These are phyloP conservation scores for Marasmius sp. DNA, from an alignment of 1,284 basidiomycete species.

Conservation along the genomic window DNA sequence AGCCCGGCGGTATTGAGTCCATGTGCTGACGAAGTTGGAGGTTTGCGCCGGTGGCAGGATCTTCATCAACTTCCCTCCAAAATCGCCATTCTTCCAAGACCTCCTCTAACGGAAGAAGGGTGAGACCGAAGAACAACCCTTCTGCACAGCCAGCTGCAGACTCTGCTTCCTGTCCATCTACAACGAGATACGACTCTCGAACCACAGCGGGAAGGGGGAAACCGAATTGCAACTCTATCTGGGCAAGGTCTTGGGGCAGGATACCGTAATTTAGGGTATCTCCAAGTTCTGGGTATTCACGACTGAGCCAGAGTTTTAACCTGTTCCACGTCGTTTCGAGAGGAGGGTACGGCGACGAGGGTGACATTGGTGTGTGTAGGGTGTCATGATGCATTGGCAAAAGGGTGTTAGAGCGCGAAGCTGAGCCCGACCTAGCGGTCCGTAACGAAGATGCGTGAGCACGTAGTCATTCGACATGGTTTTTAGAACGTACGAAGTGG, in stretches of 20 bases:
- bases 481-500: constrained; percentile 51
- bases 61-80: constrained; percentile 89
- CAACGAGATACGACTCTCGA: constrained; percentile 80
- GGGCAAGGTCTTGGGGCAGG: constrained; percentile 68
- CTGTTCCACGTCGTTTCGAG: constrained; percentile 79
- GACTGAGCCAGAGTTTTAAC: constrained; percentile 70
- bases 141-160: constrained; percentile 82
- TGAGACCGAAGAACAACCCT: constrained; percentile 87
- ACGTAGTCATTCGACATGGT: constrained; percentile 6
- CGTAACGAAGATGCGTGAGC: neutral
- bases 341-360: constrained; percentile 64
- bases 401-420: constrained; percentile 47
- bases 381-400: constrained; percentile 64
- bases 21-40: constrained; percentile 70
- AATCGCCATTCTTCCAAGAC: constrained; percentile 92
- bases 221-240: constrained; percentile 82
- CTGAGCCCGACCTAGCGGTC: constrained; percentile 40
- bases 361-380: constrained; percentile 41
- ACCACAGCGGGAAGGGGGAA: constrained; percentile 76
- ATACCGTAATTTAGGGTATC: constrained; percentile 91
- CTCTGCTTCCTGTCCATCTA: constrained; percentile 89
- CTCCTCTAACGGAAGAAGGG: constrained; percentile 83
- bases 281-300: constrained; percentile 86
- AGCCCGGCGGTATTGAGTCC: constrained; percentile 89
- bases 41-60: constrained; percentile 80